phyloP scores from a whole-genome alignment of 768 basidiomycete genomes.

The Suillus ampliporus region DNA sequence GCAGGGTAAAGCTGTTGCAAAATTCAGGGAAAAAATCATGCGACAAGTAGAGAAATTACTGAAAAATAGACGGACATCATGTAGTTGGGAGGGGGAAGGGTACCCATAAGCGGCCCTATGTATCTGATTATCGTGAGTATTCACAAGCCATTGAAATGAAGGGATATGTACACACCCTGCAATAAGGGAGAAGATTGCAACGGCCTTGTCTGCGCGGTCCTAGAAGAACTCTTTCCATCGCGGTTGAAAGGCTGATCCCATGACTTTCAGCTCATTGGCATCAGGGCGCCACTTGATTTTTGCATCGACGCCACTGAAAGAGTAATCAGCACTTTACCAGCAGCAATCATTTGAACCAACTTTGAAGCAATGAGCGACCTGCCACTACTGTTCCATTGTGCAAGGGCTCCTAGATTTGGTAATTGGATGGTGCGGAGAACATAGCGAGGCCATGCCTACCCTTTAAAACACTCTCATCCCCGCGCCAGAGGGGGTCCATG shows the following conservation, averaged over 20 bases:
- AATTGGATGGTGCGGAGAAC: conserved; percentile 19
- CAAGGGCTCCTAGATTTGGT: conserved; percentile 33
- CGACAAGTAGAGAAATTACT: conserved; percentile 23
- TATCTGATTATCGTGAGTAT: conserved; percentile 26
- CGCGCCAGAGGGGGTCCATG: conserved; percentile 52
- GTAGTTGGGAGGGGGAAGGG: conserved; percentile 28
- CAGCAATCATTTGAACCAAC: conserved; percentile 38
- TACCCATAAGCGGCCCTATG: conserved; percentile 20
- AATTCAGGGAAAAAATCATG: conserved; percentile 7
- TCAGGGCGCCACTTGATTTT: conserved; percentile 63
- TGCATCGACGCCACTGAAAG: conserved; percentile 53
- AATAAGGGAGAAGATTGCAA: conserved; percentile 48
- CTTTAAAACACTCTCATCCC: conserved; percentile 42
- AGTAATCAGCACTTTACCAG: background rate
- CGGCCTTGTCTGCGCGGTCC: conserved; percentile 61
- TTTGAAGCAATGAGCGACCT: conserved; percentile 61
- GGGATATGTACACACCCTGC: conserved; percentile 40
- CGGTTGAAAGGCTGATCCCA: conserved; percentile 56
- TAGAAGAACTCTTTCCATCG: conserved; percentile 57
- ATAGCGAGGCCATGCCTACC: conserved; percentile 39
- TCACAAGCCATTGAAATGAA: background rate
- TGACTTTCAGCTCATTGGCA: conserved; percentile 50
- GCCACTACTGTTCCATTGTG: conserved; percentile 44
- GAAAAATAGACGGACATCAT: conserved; percentile 37
- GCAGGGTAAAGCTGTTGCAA: conserved; percentile 17